Base-by-base conservation (phyloP, 257 asterid genomes). In the Solanum acaule region DNA sequence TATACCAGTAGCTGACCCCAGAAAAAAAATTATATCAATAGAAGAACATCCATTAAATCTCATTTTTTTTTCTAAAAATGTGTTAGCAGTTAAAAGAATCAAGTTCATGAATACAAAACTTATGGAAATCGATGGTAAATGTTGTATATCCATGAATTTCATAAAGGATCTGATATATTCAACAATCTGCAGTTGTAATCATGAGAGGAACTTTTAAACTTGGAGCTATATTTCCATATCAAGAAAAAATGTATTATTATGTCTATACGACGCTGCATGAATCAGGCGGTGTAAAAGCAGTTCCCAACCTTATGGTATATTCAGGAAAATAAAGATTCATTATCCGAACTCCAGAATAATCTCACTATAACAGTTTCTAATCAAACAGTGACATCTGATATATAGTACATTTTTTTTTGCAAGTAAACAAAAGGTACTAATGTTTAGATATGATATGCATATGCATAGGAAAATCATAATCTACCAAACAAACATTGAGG, bases 1-100 rank as follows among this genome's bases (percentile, higher is more conserved):
- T 88, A 93, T 97, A 95, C 95, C 90, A 93, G 88, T 95, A 97
- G 93, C 99, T 96, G 95, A 90, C 71, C 85, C 90, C 44, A 87
- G 23, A 71, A 88, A 75, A 75, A 86, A 70, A 46, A 4, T 11
- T 82, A 76, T n/a, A 85, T 86, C 73, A 73, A 49, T 78, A 52
- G 29, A 89, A 9, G 83, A n/a, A 31, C 38, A 86, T 31, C 77
- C 67, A 68, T 3, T 33, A 33, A 37, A 83, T 34, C 34, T 4
- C 46, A 59, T 11, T 59, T 10, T 25, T 85, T 85, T 27, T 87
- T 87, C 75, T 87, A 40, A 11, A 87, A 40, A 44, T 25, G 65
- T 22, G 7, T 77, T 46, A 18, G 86, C 14, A 81, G 70, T 81
- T 29, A 49, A 46, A 49, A 81, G 10, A 27, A 81, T 44, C 10